Evolutionary conservation across 192 early-diverging fungal genomes (phyloP), one percentile per base, ranked within the genome.

Genomic region (Coemansia sp.): DNA sequence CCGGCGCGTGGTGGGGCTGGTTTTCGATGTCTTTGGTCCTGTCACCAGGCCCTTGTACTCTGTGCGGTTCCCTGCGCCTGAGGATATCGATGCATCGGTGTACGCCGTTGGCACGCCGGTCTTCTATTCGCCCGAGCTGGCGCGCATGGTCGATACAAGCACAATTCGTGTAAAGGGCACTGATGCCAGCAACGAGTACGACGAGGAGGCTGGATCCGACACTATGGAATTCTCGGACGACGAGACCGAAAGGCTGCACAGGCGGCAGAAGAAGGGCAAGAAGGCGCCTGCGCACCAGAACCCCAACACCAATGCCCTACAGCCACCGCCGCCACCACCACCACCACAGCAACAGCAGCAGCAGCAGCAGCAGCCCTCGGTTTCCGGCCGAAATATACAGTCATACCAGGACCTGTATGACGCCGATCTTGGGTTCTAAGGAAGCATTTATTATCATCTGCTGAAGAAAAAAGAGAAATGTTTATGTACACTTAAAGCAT

Each of bases 151-250:
- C 16, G 78, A 88, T 43, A 90, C 92, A 3, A 77, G 83, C 24
- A 77, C 73, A 15, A 77, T 99, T 35, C 83, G 33, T 16, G 41
- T 60, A 2, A 98, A 93, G 71, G 96, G 95, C 34, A 88, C 87
- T 0, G 97, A 99, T 84, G 97, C 97, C 5, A 93, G 91, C 49
- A 99, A 99, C 68, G 68, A 86, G 35, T 92, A 88, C 71, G 97
- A 99, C 65, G 97, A 99, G 83, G 97, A 99, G 66, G 84, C 93
- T 0, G 88, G 68, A 34, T 92, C 89, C 2, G 84, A 92, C 63
- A 92, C 93, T 23, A 73, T 93, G 75, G 95, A 96, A 67, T 98
- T 97, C 73, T 97, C 95, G 15, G 96, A 98, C 75, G 96, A 98
- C 74, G 96, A 98, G 67, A 72, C 90, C 56, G 96, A 98, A 70